phyloP scores from a whole-genome alignment of 208 protist genomes.

The Crithidia sp. region DNA sequence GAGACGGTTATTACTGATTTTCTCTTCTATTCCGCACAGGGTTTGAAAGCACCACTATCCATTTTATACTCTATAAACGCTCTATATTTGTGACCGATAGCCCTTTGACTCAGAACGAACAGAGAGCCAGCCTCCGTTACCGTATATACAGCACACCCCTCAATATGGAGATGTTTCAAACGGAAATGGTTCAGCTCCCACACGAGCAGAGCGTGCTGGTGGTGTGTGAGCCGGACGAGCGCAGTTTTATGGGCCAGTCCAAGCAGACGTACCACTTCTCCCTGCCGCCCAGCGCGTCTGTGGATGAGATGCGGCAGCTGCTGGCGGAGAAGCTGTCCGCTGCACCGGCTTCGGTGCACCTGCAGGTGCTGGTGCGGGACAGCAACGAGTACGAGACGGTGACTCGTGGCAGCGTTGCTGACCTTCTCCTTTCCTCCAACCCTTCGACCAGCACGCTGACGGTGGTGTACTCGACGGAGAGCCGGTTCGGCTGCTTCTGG shows the following conservation, averaged over 20 bases:
- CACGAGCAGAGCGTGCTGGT: background rate
- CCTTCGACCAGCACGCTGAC: background rate
- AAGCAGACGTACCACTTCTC: background rate
- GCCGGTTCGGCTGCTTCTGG: background rate
- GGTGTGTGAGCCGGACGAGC: background rate
- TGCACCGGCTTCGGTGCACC: background rate
- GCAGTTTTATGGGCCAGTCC: background rate
- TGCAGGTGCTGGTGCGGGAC: background rate
- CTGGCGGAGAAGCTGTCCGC: background rate
- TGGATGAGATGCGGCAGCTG: background rate
- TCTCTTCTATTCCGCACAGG: no score
- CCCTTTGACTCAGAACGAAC: no score
- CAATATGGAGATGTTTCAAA: background rate
- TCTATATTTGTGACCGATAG: no score
- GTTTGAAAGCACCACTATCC: no score
- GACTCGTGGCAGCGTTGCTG: conserved; percentile 3
- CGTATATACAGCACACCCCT: no score
- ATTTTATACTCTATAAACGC: no score
- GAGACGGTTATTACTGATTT: no score
- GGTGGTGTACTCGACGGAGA: conserved; percentile 3
- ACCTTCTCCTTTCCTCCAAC: background rate
- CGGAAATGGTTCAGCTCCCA: background rate
- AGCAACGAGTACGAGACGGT: conserved; percentile 2
- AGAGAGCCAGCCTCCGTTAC: no score
- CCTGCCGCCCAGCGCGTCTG: background rate